phyloP scores from a whole-genome alignment of 257 asterid genomes.

The Nicotiana knightiana region DNA sequence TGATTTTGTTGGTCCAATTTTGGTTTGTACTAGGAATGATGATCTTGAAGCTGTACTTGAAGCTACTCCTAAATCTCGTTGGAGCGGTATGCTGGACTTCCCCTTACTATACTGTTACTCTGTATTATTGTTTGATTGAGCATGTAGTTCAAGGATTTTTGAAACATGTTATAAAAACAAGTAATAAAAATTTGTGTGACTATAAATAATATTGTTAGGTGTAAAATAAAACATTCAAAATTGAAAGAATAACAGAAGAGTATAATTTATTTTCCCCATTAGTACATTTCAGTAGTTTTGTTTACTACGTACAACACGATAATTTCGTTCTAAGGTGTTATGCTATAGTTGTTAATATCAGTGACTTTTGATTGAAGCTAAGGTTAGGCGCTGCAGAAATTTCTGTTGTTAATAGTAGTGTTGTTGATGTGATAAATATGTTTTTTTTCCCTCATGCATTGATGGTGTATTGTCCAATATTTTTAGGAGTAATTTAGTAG shows the following conservation, averaged over 20 bases:
- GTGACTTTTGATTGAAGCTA: no score
- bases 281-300: no score
- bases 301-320: not conserved
- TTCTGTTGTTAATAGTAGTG: not conserved
- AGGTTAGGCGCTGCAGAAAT: no score
- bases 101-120: not conserved
- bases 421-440: not conserved
- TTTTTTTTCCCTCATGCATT: not conserved
- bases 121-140: not conserved
- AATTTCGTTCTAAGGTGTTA: not conserved
- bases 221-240: no score
- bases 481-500: no score
- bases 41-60: slow-evolving; percentile 89
- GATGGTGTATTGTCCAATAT: no score
- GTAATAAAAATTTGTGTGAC: no score
- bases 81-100: slow-evolving; percentile 58
- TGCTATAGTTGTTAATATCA: not conserved
- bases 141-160: no score
- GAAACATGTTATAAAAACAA: no score
- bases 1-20: slow-evolving; percentile 75
- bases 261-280: no score
- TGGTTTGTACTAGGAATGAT: slow-evolving; percentile 91
- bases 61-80: slow-evolving; percentile 77
- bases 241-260: no score
- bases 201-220: no score